phyloP scores from a whole-genome alignment of 495 filamentous ascomycete genomes.

The Aspergillus leporis region DNA sequence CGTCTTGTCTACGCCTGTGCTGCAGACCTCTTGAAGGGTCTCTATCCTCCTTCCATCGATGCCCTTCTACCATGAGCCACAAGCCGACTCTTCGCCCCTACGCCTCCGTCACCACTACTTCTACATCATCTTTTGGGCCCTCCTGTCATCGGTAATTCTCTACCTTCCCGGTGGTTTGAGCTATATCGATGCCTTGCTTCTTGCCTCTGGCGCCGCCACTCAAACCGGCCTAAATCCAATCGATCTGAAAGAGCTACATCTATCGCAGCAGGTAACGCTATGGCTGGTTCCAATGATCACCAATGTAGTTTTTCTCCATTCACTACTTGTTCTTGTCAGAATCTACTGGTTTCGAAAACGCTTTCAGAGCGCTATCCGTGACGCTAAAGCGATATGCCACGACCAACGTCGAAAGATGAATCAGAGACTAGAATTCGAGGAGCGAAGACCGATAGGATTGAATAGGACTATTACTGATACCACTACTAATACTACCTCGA shows the following conservation, averaged over 20 bases:
- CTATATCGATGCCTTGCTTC: slow-evolving; percentile 86
- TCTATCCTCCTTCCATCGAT: slow-evolving; percentile 1
- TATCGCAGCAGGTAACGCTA: slow-evolving; percentile 68
- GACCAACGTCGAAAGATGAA: slow-evolving; percentile 30
- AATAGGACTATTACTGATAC: slow-evolving; percentile 4
- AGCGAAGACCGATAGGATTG: slow-evolving; percentile 1
- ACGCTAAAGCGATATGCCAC: slow-evolving; percentile 35
- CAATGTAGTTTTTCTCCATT: slow-evolving; percentile 82
- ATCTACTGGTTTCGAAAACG: slow-evolving; percentile 91
- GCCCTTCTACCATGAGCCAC: slow-evolving; percentile 11
- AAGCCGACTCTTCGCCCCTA: slow-evolving; percentile 15
- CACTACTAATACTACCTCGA: background rate
- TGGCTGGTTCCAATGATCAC: slow-evolving; percentile 65
- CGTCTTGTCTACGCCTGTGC: background rate
- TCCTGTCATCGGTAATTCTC: slow-evolving; percentile 70
- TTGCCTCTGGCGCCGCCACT: slow-evolving; percentile 72
- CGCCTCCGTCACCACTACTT: slow-evolving; percentile 59
- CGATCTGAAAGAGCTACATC: slow-evolving; percentile 65
- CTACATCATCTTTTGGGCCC: slow-evolving; percentile 64
- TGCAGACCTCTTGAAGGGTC: background rate
- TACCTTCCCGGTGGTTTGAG: slow-evolving; percentile 55
- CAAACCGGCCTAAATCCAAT: slow-evolving; percentile 85
- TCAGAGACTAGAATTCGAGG: slow-evolving; percentile 50
- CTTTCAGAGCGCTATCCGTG: slow-evolving; percentile 60
- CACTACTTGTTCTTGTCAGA: slow-evolving; percentile 79